phyloP scores from a whole-genome alignment of 2,329 filamentous ascomycete genomes.

The Curvularia lunata region DNA sequence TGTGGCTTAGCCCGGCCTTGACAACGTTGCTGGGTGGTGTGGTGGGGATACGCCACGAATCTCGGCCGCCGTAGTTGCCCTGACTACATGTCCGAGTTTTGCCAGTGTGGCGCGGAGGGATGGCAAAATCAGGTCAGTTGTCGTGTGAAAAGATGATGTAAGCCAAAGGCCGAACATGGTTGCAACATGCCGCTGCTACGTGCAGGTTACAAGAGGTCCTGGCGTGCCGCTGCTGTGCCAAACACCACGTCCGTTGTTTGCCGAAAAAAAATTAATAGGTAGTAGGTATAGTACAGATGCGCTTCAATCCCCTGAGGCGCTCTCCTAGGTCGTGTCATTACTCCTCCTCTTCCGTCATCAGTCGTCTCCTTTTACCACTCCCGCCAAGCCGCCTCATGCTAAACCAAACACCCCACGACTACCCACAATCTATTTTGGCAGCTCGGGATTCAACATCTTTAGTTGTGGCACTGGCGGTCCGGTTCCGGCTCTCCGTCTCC shows the following conservation, averaged over 20 bases:
- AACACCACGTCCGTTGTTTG: neutral
- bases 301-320: constrained; percentile 6
- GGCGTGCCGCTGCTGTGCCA: constrained; percentile 1
- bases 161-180: neutral
- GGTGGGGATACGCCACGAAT: constrained; percentile 7
- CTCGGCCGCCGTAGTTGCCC: constrained; percentile 6
- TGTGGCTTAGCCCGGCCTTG: constrained; percentile 1
- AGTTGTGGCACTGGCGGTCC: constrained; percentile 57
- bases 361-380: constrained; percentile 6
- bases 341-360: constrained; percentile 14
- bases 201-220: neutral
- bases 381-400: neutral
- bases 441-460: constrained; percentile 26
- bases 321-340: constrained; percentile 13
- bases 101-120: neutral
- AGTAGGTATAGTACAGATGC: constrained; percentile 14
- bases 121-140: neutral
- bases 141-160: neutral
- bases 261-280: constrained; percentile 9
- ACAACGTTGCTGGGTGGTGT: constrained; percentile 1
- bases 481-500: constrained; percentile 67
- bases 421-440: constrained; percentile 25
- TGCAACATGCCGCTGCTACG: constrained; percentile 4
- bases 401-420: neutral
- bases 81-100: neutral